Base-by-base conservation (phyloP, 305 asterid species). In the Stenogyne calaminthoides region DNA sequence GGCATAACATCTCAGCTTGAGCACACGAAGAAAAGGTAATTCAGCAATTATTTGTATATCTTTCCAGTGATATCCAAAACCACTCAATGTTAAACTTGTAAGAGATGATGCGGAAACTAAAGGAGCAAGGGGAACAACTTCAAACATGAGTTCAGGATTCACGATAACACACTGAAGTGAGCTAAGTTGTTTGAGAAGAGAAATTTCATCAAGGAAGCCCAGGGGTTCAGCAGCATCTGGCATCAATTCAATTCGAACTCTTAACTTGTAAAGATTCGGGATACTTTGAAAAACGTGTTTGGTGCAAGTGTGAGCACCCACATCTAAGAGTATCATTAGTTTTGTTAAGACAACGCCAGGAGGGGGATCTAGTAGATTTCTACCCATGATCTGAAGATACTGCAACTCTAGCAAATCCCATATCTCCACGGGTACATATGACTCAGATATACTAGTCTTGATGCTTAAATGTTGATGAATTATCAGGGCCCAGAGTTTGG, bases 51-150 rank as follows among this genome's bases (percentile, higher is more conserved):
- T 3, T 29, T 27, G 14, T 4, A 58, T 58, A 11, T 58, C 64
- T 58, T 58, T 29, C 81, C 74, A 65, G 14, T 77, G 70, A 37
- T 42, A 44, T 32, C 49, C 15, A 15, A 25, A 40, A 15, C 42
- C 51, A 54, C 64, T 54, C 73, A 69, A 69, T 0, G 15, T 69
- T 46, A 69, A 19, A 20, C 37, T 19, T 3, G 1, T 42, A 59
- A 59, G 75, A 0, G 7, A 0, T 11, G 44, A 57, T 42, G 71
- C 34, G 10, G n/a, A 56, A 19, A 1, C 18, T 39, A 7, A 9
- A 56, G 65, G 19, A 5, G 12, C 34, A 12, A 20, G 63, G 39
- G 37, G 4, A 22, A 20, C 66, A 39, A n/a, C 9, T n/a, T 27
- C 9, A 46, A 27, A 47, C 60, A 5, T 16, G 59, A 29, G 18